Evolutionary conservation across 805 yeast species (phyloP), one percentile per base, ranked within the genome.

Genomic region (Hanseniaspora nectarophila): DNA sequence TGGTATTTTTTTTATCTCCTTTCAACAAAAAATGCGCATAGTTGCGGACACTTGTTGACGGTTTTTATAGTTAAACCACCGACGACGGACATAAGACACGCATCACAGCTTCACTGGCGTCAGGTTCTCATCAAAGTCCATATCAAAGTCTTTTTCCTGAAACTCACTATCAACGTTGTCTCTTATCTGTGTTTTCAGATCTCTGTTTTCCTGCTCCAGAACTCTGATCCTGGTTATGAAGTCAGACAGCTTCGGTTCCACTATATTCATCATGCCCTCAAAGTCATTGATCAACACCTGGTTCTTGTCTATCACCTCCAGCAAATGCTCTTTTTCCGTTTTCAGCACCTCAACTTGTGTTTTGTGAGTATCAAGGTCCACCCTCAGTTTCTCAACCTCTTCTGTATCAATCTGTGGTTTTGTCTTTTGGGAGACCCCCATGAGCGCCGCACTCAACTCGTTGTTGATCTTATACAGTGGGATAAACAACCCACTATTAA

Each of bases 401-500:
- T 61, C 59, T 58, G 44, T 62, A 66, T 16, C 64, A 60, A 1
- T 61, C 6, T 34, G 24, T 28, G 23, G 1, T n/a, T 3, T 3
- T 37, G 28, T 37, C 8, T 62, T 1, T 62, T 62, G 24, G 23
- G 10, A 13, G 15, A n/a, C 5, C 13, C 52, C 53, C 31, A 61
- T 64, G 24, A 63, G 55, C 32, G 62, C 54, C 12, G 56, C 38
- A 56, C 58, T 51, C 63, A 52, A 29, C 21, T 35, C 28, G 15
- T 5, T 13, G 16, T 46, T 16, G 4, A 63, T 64, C 68, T 73
- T 46, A 70, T 76, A 61, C 72, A 77, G 1, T 80, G 80, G 69
- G 44, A 89, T 71, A 60, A 89, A 89, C 28, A 89, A 65, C 0
- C 97, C 97, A 18, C 87, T 72, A 53, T 75, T 75, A 0, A 88